These are phyloP conservation scores for Pythium apleroticum DNA, from an alignment of 352 stramenopile genomes.

Conservation along the genomic window DNA sequence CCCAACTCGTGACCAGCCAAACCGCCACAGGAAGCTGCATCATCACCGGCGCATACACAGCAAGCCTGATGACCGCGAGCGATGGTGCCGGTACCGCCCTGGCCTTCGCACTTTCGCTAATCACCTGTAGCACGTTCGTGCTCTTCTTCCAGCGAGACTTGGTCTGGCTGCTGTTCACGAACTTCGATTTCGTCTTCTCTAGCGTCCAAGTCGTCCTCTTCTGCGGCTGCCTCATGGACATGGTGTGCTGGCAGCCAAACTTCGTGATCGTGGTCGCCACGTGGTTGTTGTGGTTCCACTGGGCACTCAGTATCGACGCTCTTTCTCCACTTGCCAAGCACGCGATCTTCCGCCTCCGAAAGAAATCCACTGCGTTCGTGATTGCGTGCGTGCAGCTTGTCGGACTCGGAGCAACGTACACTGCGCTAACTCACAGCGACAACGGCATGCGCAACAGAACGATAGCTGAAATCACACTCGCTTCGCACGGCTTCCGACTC, in stretches of 20 bases:
- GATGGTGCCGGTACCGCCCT: background rate
- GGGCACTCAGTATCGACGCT: constrained; percentile 5
- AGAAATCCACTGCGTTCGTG: background rate
- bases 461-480: background rate
- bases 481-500: background rate
- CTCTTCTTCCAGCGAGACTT: constrained; percentile 1
- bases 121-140: background rate
- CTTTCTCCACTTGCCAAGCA: background rate
- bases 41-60: background rate
- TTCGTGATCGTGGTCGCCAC: background rate
- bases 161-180: background rate
- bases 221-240: background rate
- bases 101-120: background rate
- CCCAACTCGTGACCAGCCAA: background rate
- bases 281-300: background rate
- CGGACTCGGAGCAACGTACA: background rate
- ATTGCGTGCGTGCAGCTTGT: background rate
- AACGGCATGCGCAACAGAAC: background rate
- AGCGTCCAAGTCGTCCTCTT: background rate
- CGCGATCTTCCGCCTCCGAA: background rate
- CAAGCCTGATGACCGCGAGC: background rate
- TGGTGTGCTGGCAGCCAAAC: background rate
- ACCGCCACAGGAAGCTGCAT: background rate
- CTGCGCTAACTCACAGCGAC: background rate
- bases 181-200: constrained; percentile 3